Evolutionary conservation across 2,329 filamentous ascomycete species (phyloP).

Genomic region (Botryotinia calthae): DNA sequence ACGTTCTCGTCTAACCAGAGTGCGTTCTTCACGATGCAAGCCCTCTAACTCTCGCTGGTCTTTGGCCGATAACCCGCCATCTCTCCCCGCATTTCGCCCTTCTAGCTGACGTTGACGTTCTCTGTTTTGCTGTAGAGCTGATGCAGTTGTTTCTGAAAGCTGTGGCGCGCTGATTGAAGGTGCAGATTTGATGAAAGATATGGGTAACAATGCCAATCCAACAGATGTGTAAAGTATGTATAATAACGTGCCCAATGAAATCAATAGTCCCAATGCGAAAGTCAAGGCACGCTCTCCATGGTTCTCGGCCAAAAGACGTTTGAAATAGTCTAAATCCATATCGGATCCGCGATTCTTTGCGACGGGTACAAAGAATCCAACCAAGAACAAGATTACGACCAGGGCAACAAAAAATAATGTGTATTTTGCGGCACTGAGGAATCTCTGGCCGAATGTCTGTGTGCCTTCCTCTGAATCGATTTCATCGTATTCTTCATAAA

Average conservation of each 20-base stretch:
- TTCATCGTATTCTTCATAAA: constrained; percentile 96
- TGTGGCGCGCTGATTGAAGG: constrained; percentile 81
- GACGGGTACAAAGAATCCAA: constrained; percentile 91
- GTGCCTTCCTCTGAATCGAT: constrained; percentile 77
- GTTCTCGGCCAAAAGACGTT: constrained; percentile 76
- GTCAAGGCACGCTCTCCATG: constrained; percentile 90
- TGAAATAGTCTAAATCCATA: constrained; percentile 89
- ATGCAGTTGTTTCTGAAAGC: constrained; percentile 71
- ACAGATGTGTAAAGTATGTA: constrained; percentile 87
- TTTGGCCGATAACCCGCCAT: constrained; percentile 74
- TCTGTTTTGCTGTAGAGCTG: constrained; percentile 80
- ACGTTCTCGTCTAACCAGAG: constrained; percentile 82
- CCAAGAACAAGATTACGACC: constrained; percentile 77
- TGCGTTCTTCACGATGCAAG: constrained; percentile 85
- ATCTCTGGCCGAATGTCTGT: constrained; percentile 66
- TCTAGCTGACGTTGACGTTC: constrained; percentile 92
- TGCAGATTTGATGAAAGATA: constrained; percentile 88
- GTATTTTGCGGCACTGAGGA: constrained; percentile 88
- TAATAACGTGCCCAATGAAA: constrained; percentile 79
- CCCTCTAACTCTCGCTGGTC: constrained; percentile 86
- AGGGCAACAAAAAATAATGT: constrained; percentile 80
- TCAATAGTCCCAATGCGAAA: constrained; percentile 84
- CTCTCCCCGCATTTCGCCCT: constrained; percentile 73
- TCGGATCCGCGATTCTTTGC: constrained; percentile 66
- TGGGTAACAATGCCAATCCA: constrained; percentile 82